These are phyloP conservation scores for Cubamyces lactineus DNA, from an alignment of 768 basidiomycete species.

Conservation along the genomic window DNA sequence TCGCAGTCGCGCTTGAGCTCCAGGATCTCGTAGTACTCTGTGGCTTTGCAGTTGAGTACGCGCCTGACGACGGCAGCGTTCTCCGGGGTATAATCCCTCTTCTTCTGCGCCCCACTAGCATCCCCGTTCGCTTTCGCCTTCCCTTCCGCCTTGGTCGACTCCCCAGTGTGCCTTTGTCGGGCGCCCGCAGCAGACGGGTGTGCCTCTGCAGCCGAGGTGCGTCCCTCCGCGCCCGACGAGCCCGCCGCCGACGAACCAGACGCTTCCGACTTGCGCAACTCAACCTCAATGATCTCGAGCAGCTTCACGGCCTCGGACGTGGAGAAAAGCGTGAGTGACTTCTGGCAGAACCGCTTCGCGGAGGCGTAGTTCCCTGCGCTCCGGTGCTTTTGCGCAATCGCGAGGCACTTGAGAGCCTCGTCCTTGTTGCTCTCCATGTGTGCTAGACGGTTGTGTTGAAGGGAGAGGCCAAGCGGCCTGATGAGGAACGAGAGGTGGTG, in stretches of 20 bases:
- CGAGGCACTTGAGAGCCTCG: slow-evolving; percentile 81
- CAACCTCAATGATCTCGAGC: slow-evolving; percentile 65
- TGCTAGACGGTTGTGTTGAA: slow-evolving; percentile 40
- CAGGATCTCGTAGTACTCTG: slow-evolving; percentile 93
- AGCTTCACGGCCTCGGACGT: slow-evolving; percentile 76
- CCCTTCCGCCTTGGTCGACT: slow-evolving; percentile 40
- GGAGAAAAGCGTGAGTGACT: slow-evolving; percentile 80
- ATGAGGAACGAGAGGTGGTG: slow-evolving; percentile 50
- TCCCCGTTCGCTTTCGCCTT: slow-evolving; percentile 62
- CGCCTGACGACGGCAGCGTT: slow-evolving; percentile 83
- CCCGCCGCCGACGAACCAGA: slow-evolving; percentile 36
- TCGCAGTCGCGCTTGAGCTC: slow-evolving; percentile 78
- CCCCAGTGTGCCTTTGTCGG: slow-evolving; percentile 56
- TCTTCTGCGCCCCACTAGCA: slow-evolving; percentile 48
- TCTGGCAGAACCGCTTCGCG: slow-evolving; percentile 88
- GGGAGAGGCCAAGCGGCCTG: slow-evolving; percentile 64
- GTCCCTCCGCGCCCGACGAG: slow-evolving; percentile 36
- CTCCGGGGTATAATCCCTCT: slow-evolving; percentile 87
- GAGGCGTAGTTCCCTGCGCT: slow-evolving; percentile 71
- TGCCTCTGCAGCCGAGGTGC: slow-evolving; percentile 58
- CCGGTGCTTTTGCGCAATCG: slow-evolving; percentile 76
- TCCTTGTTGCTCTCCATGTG: slow-evolving; percentile 88
- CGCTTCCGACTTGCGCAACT: slow-evolving; percentile 42
- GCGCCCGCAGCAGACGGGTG: slow-evolving; percentile 76
- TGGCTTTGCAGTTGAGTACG: slow-evolving; percentile 82